Evolutionary conservation across 345 rosid species (phyloP), one percentile per base, ranked within the genome.

Genomic region (Melaleuca quinquenervia): DNA sequence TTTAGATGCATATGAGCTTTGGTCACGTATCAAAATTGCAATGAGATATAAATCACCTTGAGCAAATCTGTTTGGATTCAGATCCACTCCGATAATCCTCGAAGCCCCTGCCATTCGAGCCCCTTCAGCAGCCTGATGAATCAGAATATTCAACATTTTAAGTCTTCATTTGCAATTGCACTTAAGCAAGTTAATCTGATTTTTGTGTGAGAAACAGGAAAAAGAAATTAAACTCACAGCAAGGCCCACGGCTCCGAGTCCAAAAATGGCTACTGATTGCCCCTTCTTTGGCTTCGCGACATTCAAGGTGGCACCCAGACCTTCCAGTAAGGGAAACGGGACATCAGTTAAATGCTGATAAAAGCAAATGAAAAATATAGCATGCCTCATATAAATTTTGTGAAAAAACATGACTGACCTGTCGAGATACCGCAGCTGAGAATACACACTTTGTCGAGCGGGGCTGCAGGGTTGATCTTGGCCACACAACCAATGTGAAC

Each of bases 401-500:
- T 22, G 41, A 45, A 76, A 76, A 18, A 14, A 8, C 20, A 14
- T 7, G 21, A 21, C 84, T 45, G 24, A 90, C 92, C 93, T 83
- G 92, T 92, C 5, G 91, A 90, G 76, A 90, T 87, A 45, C 93
- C 92, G 41, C 92, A 92, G 84, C 93, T 88, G 32, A 92, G 90
- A 54, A 90, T 52, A 55, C 91, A 90, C 27, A 90, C 90, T 91
- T 90, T 91, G 88, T 91, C 92, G 5, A 89, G 87, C 3, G 93
- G 93, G 64, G 93, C 92, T 20, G 26, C 85, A 9, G 93, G 92
- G 54, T 91, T 88, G 89, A 91, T 88, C 91, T 91, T 91, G 64
- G 92, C 92, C 21, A 89, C 80, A 83, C 89, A 90, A 9, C 91
- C 92, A 18, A 75, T 88, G 53, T 91, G 92, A 51, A 86, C 84